Percentiles rank a stretch among this genome's conserved stretches.
These are phyloP conservation scores for Fusarium graminum DNA, from an alignment of 2,329 filamentous ascomycete species.

Conservation along the genomic window DNA sequence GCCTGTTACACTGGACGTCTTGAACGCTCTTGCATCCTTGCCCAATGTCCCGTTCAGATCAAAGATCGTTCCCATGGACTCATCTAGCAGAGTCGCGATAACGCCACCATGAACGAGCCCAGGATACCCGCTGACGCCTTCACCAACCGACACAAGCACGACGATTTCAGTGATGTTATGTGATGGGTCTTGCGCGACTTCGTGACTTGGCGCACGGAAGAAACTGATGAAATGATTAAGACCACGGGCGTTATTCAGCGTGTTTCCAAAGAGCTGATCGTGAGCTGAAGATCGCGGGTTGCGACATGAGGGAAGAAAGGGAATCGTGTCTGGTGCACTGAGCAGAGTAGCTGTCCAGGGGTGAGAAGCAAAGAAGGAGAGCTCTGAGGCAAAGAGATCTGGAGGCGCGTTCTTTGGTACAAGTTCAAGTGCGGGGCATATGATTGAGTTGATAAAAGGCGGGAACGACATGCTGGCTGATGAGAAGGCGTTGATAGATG, in stretches of 20 bases:
- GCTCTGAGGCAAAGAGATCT: constrained; percentile 47
- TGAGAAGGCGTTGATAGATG: constrained; percentile 31
- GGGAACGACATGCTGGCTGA: constrained; percentile 38
- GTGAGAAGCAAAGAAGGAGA: constrained; percentile 53
- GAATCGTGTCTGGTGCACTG: constrained; percentile 44
- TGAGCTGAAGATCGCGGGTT: constrained; percentile 48
- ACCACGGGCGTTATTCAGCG: constrained; percentile 48
- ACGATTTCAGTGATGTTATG: constrained; percentile 49
- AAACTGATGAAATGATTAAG: constrained; percentile 54
- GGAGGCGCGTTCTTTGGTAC: constrained; percentile 46
- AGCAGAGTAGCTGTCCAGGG: constrained; percentile 55
- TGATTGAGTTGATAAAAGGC: constrained; percentile 45
- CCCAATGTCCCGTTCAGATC: constrained; percentile 54
- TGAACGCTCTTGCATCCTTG: constrained; percentile 49
- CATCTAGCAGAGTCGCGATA: constrained; percentile 54
- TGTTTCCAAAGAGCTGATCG: constrained; percentile 54
- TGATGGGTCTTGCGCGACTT: constrained; percentile 42
- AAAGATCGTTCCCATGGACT: constrained; percentile 54
- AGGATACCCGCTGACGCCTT: constrained; percentile 53
- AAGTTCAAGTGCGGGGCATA: constrained; percentile 51
- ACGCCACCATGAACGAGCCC: constrained; percentile 56
- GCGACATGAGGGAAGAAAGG: constrained; percentile 53
- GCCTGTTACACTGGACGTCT: constrained; percentile 52
- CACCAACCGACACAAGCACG: constrained; percentile 52
- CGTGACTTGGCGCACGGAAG: constrained; percentile 49